Evolutionary conservation across 2,329 filamentous ascomycete species (phyloP).

Genomic region (Cladobotryum protrusum): DNA sequence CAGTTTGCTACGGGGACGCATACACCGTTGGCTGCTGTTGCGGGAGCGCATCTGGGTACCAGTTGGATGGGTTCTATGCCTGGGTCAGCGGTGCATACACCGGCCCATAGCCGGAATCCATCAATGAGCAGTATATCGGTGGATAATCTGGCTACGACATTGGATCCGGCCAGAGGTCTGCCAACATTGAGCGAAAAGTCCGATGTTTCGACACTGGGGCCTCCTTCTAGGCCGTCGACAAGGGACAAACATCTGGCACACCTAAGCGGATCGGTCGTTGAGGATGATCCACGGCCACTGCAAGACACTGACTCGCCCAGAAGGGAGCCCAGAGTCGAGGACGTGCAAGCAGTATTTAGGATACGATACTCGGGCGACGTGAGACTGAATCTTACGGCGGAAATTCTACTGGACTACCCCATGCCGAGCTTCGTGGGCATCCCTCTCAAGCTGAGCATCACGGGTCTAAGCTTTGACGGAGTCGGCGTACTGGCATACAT

Average conservation of each 20-base stretch:
- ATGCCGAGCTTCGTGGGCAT: conserved; percentile 98
- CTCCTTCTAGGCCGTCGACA: conserved; percentile 54
- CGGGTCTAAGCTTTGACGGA: conserved; percentile 89
- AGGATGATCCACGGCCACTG: conserved; percentile 13
- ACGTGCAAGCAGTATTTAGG: conserved; percentile 87
- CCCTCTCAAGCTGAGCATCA: conserved; percentile 89
- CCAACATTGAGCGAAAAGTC: conserved; percentile 50
- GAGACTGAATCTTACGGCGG: conserved; percentile 80
- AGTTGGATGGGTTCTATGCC: conserved; percentile 27
- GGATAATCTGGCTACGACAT: conserved; percentile 30
- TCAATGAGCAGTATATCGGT: conserved; percentile 42
- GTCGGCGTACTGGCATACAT: conserved; percentile 91
- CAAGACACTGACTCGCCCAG: conserved; percentile 27
- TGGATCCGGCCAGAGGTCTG: conserved; percentile 31
- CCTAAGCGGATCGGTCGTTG: conserved; percentile 30
- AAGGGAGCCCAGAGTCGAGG: conserved; percentile 71
- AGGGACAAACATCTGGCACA: conserved; percentile 40
- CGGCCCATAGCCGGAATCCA: conserved; percentile 36
- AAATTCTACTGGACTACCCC: conserved; percentile 94
- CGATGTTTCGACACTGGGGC: conserved; percentile 56
- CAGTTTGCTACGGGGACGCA: conserved; percentile 71
- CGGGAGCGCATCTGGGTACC: conserved; percentile 50
- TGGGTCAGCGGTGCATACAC: conserved; percentile 16
- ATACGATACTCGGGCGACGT: conserved; percentile 87
- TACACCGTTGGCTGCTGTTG: conserved; percentile 73